Percentiles rank a stretch among this genome's conserved stretches.
These are phyloP conservation scores for Gaeumannomyces sp. DNA, from an alignment of 2,329 filamentous ascomycete genomes.

Conservation along the genomic window DNA sequence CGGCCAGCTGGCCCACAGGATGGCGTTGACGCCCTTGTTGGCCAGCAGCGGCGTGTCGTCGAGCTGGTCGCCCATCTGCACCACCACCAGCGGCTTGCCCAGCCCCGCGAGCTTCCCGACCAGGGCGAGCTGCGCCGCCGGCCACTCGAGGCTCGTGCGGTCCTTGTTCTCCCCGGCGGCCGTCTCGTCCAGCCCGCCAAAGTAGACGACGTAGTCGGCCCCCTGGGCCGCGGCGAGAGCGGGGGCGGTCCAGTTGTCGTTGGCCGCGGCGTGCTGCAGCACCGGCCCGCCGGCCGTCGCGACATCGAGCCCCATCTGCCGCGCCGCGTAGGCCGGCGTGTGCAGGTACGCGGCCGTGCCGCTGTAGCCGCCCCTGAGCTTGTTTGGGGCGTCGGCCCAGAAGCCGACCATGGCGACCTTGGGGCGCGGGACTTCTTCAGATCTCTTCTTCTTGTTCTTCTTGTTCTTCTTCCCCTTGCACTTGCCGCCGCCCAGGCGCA, in stretches of 20 bases:
- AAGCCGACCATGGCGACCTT: slow-evolving; percentile 50
- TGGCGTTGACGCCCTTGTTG: slow-evolving; percentile 40
- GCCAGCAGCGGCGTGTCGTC: slow-evolving; percentile 43
- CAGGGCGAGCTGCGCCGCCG: slow-evolving; percentile 42
- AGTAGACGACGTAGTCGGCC: slow-evolving; percentile 46
- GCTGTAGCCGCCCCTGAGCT: slow-evolving; percentile 55
- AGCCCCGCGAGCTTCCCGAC: slow-evolving; percentile 37
- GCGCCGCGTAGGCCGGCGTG: slow-evolving; percentile 45
- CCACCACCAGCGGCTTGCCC: slow-evolving; percentile 41
- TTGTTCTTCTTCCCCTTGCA: too few relatives aligned
- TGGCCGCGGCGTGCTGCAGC: slow-evolving; percentile 18
- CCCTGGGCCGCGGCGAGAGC: slow-evolving; percentile 33
- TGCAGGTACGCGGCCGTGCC: slow-evolving; percentile 50
- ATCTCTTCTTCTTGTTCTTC: neutral
- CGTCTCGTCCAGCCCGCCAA: slow-evolving; percentile 48
- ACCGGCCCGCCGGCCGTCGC: slow-evolving; percentile 4
- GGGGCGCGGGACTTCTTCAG: slow-evolving; percentile 16
- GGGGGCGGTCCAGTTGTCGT: slow-evolving; percentile 25
- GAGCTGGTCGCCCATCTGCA: slow-evolving; percentile 44
- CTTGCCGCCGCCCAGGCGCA: slow-evolving; percentile 34
- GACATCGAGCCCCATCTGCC: slow-evolving; percentile 20
- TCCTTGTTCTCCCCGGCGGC: slow-evolving; percentile 48
- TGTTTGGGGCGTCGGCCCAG: slow-evolving; percentile 50
- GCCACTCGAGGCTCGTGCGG: slow-evolving; percentile 45
- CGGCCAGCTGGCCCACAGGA: slow-evolving; percentile 54